These are phyloP conservation scores for Setaria viridis DNA, from an alignment of 202 grass and related monocot species.

Conservation along the genomic window DNA sequence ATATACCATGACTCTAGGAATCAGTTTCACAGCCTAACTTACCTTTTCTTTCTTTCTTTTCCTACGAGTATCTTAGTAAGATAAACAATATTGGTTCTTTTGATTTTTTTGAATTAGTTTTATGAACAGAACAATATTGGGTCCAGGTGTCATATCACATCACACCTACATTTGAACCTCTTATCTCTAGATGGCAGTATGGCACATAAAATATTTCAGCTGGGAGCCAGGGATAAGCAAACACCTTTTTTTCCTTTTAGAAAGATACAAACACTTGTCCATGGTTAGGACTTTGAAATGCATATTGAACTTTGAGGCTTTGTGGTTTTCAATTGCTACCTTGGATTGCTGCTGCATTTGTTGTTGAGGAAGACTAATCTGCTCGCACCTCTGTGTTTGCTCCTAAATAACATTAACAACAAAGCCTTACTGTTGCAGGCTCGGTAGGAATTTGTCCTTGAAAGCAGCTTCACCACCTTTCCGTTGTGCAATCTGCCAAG, in stretches of 20 bases:
- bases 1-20: background rate
- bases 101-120: slow-evolving; percentile 7
- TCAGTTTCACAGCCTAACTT: background rate
- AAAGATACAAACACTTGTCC: background rate
- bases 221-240: background rate
- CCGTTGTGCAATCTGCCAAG: slow-evolving; percentile 87
- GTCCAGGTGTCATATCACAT: background rate
- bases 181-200: slow-evolving; percentile 8
- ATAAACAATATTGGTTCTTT: background rate
- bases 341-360: background rate
- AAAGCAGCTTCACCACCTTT: slow-evolving; percentile 65
- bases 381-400: background rate
- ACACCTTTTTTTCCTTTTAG: background rate
- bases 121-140: background rate
- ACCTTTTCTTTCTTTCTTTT: background rate
- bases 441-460: slow-evolving; percentile 72
- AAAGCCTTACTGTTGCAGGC: slow-evolving; percentile 47
- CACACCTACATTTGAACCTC: background rate
- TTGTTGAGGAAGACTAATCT: background rate
- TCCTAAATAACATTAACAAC: slow-evolving; percentile 28
- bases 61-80: background rate
- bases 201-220: background rate
- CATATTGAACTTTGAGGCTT: background rate
- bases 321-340: background rate
- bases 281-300: slow-evolving; percentile 6